These are phyloP conservation scores for Candida sp. DNA, from an alignment of 1,139 yeast species.

Conservation along the genomic window DNA sequence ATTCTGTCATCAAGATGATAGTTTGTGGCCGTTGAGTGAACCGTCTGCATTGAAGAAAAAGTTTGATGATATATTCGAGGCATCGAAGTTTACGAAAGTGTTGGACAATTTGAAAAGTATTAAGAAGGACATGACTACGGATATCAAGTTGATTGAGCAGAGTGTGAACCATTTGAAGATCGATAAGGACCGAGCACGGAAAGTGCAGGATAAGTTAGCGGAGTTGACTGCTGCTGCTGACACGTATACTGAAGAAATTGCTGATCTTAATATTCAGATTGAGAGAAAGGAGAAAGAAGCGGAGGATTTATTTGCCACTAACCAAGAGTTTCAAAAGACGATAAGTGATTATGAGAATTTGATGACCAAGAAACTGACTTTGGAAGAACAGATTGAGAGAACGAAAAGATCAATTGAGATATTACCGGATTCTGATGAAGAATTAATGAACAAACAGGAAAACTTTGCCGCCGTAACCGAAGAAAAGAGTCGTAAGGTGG, in stretches of 20 bases:
- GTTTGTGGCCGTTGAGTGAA: conserved; percentile 96
- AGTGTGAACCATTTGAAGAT: conserved; percentile 75
- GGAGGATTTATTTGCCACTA: conserved; percentile 68
- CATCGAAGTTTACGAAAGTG: conserved; percentile 91
- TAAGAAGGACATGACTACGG: conserved; percentile 76
- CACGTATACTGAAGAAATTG: conserved; percentile 52
- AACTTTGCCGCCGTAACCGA: conserved; percentile 57
- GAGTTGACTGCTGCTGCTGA: conserved; percentile 50
- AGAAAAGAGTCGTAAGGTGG: conserved; percentile 36
- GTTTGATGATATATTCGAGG: conserved; percentile 97
- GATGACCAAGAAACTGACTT: conserved; percentile 46
- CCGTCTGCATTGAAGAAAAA: conserved; percentile 88
- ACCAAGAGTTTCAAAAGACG: conserved; percentile 82
- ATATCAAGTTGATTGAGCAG: conserved; percentile 76
- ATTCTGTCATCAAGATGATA: conserved; percentile 98
- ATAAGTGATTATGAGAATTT: conserved; percentile 67
- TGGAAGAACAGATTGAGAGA: conserved; percentile 54
- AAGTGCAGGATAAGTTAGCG: conserved; percentile 53
- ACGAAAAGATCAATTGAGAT: conserved; percentile 47
- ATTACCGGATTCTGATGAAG: conserved; percentile 54
- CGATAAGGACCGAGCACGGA: conserved; percentile 76
- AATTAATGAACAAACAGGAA: conserved; percentile 49
- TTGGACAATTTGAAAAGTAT: conserved; percentile 77
- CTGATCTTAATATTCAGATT: conserved; percentile 51
- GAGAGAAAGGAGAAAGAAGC: conserved; percentile 60